Percentiles rank a stretch among this genome's conserved stretches.
phyloP scores from a whole-genome alignment of 345 rosid genomes.

The Lenwebbia sp. region DNA sequence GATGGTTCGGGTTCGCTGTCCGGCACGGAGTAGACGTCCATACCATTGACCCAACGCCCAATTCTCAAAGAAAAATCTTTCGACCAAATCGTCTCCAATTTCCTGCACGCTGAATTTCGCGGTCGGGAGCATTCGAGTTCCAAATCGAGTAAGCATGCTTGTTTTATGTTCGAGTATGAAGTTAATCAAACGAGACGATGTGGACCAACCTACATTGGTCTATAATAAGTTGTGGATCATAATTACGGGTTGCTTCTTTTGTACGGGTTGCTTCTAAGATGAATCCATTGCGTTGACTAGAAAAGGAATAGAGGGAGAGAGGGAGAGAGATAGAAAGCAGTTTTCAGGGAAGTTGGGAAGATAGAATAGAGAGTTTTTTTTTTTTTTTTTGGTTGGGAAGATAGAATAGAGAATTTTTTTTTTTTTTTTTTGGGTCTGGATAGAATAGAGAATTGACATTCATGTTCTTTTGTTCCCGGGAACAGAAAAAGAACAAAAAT shows the following conservation, averaged over 20 bases:
- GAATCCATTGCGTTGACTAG: neutral
- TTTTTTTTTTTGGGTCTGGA: too few species aligned
- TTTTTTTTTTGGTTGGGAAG: too few species aligned
- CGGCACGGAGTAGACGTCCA: slow-evolving; percentile 17
- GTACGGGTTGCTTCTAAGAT: neutral
- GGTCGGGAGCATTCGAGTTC: neutral
- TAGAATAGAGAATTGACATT: neutral
- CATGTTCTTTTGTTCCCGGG: too few species aligned
- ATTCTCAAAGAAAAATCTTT: neutral
- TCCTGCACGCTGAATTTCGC: slow-evolving; percentile 14
- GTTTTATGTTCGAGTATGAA: neutral
- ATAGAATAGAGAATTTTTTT: too few species aligned
- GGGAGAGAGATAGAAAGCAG: neutral
- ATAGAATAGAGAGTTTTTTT: neutral
- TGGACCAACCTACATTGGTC: neutral
- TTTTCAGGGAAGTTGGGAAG: neutral
- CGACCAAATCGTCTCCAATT: slow-evolving; percentile 18
- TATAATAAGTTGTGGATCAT: neutral
- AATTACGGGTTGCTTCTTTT: neutral
- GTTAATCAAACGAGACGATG: neutral
- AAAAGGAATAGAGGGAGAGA: neutral
- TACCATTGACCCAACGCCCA: slow-evolving; percentile 8
- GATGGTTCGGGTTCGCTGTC: slow-evolving; percentile 6
- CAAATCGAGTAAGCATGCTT: slow-evolving; percentile 6
- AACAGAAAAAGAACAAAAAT: too few species aligned